phyloP scores from a whole-genome alignment of 768 basidiomycete species.

The Mycena belliarum region DNA sequence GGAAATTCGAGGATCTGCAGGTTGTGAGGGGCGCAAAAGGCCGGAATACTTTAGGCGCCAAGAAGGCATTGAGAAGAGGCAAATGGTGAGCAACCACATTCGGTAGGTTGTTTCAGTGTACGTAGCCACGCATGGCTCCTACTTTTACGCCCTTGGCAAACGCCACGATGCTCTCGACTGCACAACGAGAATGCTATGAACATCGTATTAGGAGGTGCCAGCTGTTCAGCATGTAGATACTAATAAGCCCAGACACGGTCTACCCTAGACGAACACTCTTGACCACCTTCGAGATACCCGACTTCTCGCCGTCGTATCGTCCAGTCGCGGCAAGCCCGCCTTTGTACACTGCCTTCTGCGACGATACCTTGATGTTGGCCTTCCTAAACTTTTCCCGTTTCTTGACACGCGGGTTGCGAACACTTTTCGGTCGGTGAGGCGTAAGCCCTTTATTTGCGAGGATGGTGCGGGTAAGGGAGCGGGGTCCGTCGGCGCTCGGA shows the following conservation, averaged over 20 bases:
- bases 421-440: conserved; percentile 82
- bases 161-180: too few species aligned
- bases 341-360: conserved; percentile 91
- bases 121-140: too few species aligned
- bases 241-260: neutral
- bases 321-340: conserved; percentile 74
- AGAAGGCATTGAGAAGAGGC: conserved; percentile 57
- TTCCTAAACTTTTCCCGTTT: conserved; percentile 92
- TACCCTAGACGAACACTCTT: conserved; percentile 78
- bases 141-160: too few species aligned
- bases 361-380: conserved; percentile 89
- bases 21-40: conserved; percentile 66
- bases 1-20: conserved; percentile 84
- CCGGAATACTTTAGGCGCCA: conserved; percentile 66
- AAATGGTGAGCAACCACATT: conserved; percentile 58
- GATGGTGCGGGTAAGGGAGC: conserved; percentile 87
- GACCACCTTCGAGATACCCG: conserved; percentile 89
- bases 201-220: too few species aligned
- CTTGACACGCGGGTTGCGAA: conserved; percentile 97
- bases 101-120: neutral
- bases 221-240: too few species aligned
- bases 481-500: conserved; percentile 62
- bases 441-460: conserved; percentile 94
- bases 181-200: too few species aligned
- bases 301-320: conserved; percentile 88